phyloP scores from a whole-genome alignment of 805 yeast species.

The Saccharomyces eubayanus region DNA sequence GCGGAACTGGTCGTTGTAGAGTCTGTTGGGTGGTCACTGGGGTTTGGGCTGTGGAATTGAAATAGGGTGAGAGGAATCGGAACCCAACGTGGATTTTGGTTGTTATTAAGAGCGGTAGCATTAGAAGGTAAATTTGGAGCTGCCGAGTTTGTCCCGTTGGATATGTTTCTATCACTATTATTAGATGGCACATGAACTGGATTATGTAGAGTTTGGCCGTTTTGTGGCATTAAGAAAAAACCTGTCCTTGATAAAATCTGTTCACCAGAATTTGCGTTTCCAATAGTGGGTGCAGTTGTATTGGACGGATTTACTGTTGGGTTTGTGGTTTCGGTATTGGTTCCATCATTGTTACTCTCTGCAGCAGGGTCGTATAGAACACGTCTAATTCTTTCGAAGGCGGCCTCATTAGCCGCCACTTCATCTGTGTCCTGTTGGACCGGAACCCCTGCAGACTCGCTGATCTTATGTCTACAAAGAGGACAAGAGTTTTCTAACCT shows the following conservation, averaged over 20 bases:
- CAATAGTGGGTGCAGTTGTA: background rate
- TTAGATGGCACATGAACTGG: background rate
- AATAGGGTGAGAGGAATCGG: background rate
- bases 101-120: background rate
- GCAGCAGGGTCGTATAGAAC: slow-evolving; percentile 15
- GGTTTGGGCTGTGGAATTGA: background rate
- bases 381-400: slow-evolving; percentile 26
- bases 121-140: background rate
- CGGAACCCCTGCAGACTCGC: slow-evolving; percentile 16
- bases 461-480: slow-evolving; percentile 59
- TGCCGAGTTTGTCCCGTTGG: background rate
- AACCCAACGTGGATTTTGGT: background rate
- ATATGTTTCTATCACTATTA: background rate
- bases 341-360: slow-evolving; percentile 2
- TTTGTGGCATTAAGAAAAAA: background rate
- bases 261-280: background rate
- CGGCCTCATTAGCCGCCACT: slow-evolving; percentile 17
- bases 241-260: background rate
- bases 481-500: slow-evolving; percentile 72
- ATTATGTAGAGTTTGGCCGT: background rate
- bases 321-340: background rate
- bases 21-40: background rate
- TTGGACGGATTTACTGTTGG: background rate
- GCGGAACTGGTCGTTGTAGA: background rate
- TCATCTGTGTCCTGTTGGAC: slow-evolving; percentile 6